Base-by-base conservation (phyloP, 1,284 basidiomycete genomes). In the Ceratobasidium sp. region DNA sequence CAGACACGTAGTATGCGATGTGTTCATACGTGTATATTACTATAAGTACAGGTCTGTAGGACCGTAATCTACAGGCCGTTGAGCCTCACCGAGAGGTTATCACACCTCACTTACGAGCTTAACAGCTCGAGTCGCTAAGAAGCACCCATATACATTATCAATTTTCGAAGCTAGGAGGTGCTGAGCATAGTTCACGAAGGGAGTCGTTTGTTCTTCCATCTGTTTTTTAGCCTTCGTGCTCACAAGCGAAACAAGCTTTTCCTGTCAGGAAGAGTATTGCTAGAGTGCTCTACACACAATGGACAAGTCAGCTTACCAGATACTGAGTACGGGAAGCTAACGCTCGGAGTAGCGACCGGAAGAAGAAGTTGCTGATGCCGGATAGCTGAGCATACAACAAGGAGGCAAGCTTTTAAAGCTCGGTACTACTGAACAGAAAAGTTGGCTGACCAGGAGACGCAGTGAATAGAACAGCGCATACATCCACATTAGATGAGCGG, bases 401-500 rank as follows among this genome's bases (percentile, higher is more conserved):
- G 15, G 59, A 28, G 20, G 59, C 40, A n/a, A 62, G 38, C 4
- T 20, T 33, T 38, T 40, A 15, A 13, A 62, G 38, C 10, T 62
- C 59, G 4, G 15, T 10, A 7, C 33, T 62, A 40, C 12, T 20
- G 59, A 62, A 62, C 2, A 62, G 3, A 42, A 40, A 62, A 3
- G 59, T 40, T 15, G 38, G 33, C 33, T 62, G 15, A 17, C 17
- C 10, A 12, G 59, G 33, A 42, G 10, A 13, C 33, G 28, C n/a
- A 5, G 59, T 42, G 3, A 12, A 62, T 7, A 62, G 33, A 15
- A 23, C 59, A 42, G 59, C 77, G 0, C 84, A 80, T 73, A 86
- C 83, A 0, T 81, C 84, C 0, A 82, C 83, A 1, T 83, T 82
- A 26, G 84, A 76, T 9, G 85, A 64, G 2, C 83, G 80, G 56